These are phyloP conservation scores for Melampsora larici-populina DNA, from an alignment of 1,284 basidiomycete species.

Conservation along the genomic window DNA sequence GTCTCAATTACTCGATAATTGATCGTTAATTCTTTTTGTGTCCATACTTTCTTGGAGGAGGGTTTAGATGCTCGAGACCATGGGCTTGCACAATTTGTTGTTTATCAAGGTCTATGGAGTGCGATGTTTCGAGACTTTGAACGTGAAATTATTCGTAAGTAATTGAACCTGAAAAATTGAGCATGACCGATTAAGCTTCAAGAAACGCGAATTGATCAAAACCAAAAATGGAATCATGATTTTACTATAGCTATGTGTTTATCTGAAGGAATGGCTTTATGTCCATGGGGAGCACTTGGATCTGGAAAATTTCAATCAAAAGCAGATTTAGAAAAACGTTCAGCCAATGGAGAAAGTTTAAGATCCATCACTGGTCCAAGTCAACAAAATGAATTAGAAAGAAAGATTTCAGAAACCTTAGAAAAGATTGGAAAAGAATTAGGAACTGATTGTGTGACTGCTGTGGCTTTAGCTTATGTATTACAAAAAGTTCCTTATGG, in stretches of 20 bases:
- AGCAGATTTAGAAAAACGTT: conserved; percentile 36
- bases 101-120: conserved; percentile 63
- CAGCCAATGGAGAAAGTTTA: conserved; percentile 8
- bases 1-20: background rate
- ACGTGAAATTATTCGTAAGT: background rate
- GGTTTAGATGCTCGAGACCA: conserved; percentile 56
- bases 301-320: conserved; percentile 56
- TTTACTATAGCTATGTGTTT: background rate
- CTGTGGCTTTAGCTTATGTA: conserved; percentile 42
- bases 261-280: conserved; percentile 59
- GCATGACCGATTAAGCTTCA: too few relatives aligned
- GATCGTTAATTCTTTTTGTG: background rate
- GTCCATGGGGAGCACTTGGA: conserved; percentile 61
- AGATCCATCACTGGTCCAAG: conserved; percentile 45
- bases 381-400: conserved; percentile 46
- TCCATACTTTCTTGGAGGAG: background rate
- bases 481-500: conserved; percentile 32
- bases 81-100: conserved; percentile 60
- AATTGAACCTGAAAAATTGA: conserved; percentile 11
- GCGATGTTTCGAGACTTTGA: conserved; percentile 51
- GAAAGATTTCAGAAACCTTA: conserved; percentile 47
- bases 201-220: background rate
- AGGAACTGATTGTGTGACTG: conserved; percentile 22
- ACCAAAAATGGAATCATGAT: background rate
- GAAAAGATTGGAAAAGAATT: conserved; percentile 48